Evolutionary conservation across 2,329 filamentous ascomycete genomes (phyloP).

Genomic region (Cordyceps fumosorosea): DNA sequence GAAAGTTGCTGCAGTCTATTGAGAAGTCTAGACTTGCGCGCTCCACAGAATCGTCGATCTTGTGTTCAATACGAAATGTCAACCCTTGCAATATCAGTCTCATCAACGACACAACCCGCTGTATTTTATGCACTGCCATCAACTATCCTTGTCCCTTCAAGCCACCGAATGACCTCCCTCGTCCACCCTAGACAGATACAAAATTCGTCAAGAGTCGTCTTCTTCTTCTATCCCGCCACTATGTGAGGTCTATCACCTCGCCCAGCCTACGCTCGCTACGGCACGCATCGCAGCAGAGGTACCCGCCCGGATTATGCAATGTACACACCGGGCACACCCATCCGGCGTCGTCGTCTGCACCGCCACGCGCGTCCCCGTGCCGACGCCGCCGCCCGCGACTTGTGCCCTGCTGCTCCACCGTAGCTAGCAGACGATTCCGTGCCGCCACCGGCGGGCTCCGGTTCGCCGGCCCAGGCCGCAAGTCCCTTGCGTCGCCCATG

Average conservation of each 20-base stretch:
- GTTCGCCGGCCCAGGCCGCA: background rate
- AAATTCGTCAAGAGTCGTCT: background rate
- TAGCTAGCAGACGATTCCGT: background rate
- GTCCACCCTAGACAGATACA: too few species aligned
- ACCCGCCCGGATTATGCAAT: conserved; percentile 45
- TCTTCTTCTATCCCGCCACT: background rate
- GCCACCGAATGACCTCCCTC: too few species aligned
- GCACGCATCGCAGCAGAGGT: conserved; percentile 52
- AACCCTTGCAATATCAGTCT: background rate
- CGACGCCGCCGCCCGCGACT: background rate
- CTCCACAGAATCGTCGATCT: background rate
- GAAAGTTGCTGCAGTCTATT: background rate
- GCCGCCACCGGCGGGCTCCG: background rate
- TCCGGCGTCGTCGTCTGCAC: conserved; percentile 17
- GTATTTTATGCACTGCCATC: background rate
- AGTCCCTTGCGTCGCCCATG: conserved; percentile 38
- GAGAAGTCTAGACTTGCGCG: background rate
- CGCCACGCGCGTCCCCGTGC: background rate
- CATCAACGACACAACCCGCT: background rate
- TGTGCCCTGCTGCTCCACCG: background rate
- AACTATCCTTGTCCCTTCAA: too few species aligned
- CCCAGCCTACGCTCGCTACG: conserved; percentile 21
- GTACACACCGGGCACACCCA: conserved; percentile 55
- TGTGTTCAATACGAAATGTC: background rate
- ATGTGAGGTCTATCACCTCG: conserved; percentile 29